These are phyloP conservation scores for Cladosporium sp. DNA, from an alignment of 2,329 filamentous ascomycete genomes.

Conservation along the genomic window DNA sequence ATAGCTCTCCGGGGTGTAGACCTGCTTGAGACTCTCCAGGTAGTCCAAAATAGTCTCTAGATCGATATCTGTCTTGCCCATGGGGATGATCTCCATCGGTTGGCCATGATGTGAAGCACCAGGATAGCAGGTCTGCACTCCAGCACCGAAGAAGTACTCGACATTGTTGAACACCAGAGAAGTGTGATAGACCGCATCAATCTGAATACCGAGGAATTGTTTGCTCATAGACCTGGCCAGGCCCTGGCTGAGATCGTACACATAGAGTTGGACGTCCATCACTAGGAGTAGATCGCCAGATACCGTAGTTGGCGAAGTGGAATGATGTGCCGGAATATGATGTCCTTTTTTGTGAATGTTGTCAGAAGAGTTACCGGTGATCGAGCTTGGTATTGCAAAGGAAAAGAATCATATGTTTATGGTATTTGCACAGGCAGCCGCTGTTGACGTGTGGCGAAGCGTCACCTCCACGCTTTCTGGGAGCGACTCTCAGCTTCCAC, in stretches of 20 bases:
- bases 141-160: constrained; percentile 89
- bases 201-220: constrained; percentile 65
- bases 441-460: constrained; percentile 20
- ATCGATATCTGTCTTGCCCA: constrained; percentile 75
- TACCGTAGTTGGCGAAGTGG: background rate
- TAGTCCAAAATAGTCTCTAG: constrained; percentile 84
- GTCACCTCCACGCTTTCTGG: constrained; percentile 14
- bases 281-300: background rate
- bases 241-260: constrained; percentile 54
- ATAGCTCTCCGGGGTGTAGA: constrained; percentile 80
- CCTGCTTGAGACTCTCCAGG: constrained; percentile 75
- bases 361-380: background rate
- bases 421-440: constrained; percentile 1
- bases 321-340: background rate
- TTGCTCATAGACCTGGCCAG: constrained; percentile 54
- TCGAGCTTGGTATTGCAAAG: background rate
- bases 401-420: background rate
- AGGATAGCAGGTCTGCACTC: constrained; percentile 77
- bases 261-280: constrained; percentile 55
- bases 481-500: constrained; percentile 17
- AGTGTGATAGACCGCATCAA: constrained; percentile 95
- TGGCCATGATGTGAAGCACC: constrained; percentile 84
- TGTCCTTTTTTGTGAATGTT: too few relatives aligned
- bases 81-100: constrained; percentile 72
- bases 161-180: constrained; percentile 80